phyloP scores from a whole-genome alignment of 345 rosid genomes.

The Gossypioides kirkii region DNA sequence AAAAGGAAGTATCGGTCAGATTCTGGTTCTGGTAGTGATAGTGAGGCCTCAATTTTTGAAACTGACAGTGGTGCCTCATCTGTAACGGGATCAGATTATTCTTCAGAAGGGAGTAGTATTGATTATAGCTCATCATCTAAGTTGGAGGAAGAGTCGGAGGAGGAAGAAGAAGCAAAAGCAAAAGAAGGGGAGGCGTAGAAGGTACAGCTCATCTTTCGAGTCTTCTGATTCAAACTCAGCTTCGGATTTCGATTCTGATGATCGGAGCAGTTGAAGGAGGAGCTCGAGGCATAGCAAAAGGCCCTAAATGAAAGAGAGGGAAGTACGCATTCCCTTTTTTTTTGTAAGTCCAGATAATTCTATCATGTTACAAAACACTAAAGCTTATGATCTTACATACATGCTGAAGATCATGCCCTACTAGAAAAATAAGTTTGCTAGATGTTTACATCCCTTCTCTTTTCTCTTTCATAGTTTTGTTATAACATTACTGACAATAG shows the following conservation, averaged over 20 bases:
- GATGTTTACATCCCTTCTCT: not conserved
- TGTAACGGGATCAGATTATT: conserved; percentile 54
- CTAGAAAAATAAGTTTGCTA: conserved; percentile 4
- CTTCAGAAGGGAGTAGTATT: conserved; percentile 61
- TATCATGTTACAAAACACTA: not conserved
- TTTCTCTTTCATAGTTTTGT: not conserved
- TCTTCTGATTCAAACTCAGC: conserved; percentile 66
- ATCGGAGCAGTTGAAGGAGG: conserved; percentile 52
- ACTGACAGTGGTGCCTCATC: conserved; percentile 63
- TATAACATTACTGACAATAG: not conserved
- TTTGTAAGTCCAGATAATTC: not conserved
- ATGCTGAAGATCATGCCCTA: not conserved
- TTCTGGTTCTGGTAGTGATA: conserved; percentile 63
- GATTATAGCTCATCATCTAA: conserved; percentile 67
- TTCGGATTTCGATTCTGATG: conserved; percentile 70
- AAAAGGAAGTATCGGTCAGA: conserved; percentile 75
- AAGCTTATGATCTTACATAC: conserved; percentile 1
- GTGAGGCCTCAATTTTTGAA: conserved; percentile 92
- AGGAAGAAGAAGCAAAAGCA: conserved; percentile 63
- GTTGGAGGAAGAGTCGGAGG: conserved; percentile 47
- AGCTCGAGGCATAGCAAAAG: conserved; percentile 57
- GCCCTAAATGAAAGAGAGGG: not conserved
- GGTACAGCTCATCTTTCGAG: conserved; percentile 71
- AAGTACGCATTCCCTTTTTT: not conserved
- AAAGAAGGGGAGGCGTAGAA: conserved; percentile 45